These are phyloP conservation scores for Podila horticola DNA, from an alignment of 192 early-diverging fungal genomes.

Conservation along the genomic window DNA sequence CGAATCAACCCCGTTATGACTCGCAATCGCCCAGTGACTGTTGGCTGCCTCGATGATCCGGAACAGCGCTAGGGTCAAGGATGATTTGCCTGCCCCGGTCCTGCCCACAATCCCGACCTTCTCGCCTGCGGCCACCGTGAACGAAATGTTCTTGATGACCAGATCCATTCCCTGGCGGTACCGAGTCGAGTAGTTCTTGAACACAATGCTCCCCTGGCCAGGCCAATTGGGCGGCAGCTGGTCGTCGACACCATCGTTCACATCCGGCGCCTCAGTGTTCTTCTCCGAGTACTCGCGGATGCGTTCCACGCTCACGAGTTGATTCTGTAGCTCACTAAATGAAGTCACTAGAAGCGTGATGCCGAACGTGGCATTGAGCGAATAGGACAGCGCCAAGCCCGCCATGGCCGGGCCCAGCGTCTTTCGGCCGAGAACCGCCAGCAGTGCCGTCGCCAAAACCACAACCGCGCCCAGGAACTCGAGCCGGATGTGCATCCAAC, in stretches of 20 bases:
- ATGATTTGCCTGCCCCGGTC: conserved; percentile 55
- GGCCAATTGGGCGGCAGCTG: conserved; percentile 44
- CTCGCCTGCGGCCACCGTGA: conserved; percentile 20
- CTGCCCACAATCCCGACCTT: conserved; percentile 55
- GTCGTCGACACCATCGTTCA: neutral
- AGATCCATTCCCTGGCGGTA: conserved; percentile 60
- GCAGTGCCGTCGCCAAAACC: conserved; percentile 64
- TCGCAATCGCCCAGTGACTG: conserved; percentile 25
- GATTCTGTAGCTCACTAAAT: conserved; percentile 78
- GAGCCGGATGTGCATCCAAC: conserved; percentile 82
- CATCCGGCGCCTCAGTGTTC: conserved; percentile 34
- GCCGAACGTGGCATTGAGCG: conserved; percentile 76
- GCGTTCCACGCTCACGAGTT: conserved; percentile 82
- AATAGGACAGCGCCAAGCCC: conserved; percentile 82
- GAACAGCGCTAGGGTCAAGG: conserved; percentile 61
- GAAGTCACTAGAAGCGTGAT: conserved; percentile 78
- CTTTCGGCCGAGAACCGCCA: conserved; percentile 59
- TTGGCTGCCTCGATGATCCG: conserved; percentile 54
- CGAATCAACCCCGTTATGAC: conserved; percentile 8
- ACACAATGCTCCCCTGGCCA: conserved; percentile 20
- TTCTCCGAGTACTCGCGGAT: conserved; percentile 46
- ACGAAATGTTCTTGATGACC: conserved; percentile 64
- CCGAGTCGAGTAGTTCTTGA: conserved; percentile 41
- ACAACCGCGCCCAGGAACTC: conserved; percentile 75
- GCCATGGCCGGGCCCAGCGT: conserved; percentile 82